Base-by-base conservation (phyloP, 495 filamentous ascomycete genomes). In the Hypoxylon lenormandii region DNA sequence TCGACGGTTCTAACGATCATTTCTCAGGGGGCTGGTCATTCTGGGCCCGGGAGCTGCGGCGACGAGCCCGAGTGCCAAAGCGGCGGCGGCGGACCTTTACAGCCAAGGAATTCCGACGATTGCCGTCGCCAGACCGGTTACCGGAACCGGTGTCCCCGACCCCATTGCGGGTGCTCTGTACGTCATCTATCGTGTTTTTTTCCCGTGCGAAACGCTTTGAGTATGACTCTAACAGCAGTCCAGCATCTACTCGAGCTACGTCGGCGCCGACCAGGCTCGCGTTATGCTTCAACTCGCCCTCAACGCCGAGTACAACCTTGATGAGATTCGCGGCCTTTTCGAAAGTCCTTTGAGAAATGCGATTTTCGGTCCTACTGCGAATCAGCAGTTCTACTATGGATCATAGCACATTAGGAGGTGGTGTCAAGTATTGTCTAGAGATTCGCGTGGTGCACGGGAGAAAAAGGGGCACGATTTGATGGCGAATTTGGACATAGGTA, bases 81-180 rank as follows among this genome's bases (percentile, higher is more conserved):
- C 33, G 5, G 71, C 63, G 1, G 64, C 63, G 15, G 33, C 11
- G 13, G 66, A 64, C 30, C 67, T 74, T 21, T 64, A 52, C 50
- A 53, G 30, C 13, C 45, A 47, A 11, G 71, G 71, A 23, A 64
- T 74, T 51, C 71, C 67, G 15, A 57, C 65, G 6, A 73, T 76
- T 7, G 76, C 77, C 23, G 73, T 77, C 8, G 66, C 81, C 30
- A 76, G 76, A 26, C 74, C 74, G 18, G 72, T 79, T 1, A 66
- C 80, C 0, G 76, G 77, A 54, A 74, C 74, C 15, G 80, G 80
- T n/a, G 77, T 76, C 0, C 76, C 80, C 61, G 77, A 74, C 21
- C 65, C 80, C 33, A 75, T 79, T 15, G 72, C 78, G 11, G 77
- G 70, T 13, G 64, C 73, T 4, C 52, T 77, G 69, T 76, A 73